Percentiles rank a stretch among this genome's conserved stretches.
Conservation (phyloP, 2,329 filamentous ascomycete genomes). For the Aquanectria penicillioides region DNA sequence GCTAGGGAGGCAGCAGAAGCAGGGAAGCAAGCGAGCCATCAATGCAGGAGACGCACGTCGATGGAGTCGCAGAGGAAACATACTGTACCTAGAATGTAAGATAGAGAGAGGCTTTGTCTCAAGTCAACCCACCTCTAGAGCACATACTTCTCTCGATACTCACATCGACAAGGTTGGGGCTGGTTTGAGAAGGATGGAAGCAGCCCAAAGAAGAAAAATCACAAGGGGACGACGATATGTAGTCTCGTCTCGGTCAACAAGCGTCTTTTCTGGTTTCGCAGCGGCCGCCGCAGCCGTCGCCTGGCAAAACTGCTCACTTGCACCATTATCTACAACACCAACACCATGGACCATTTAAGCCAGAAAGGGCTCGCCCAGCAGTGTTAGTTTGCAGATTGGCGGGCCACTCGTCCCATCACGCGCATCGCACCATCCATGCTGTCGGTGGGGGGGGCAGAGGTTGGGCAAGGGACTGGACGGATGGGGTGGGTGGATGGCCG, state of each 20-base stretch:
- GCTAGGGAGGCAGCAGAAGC: constrained; percentile 5
- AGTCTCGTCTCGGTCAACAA: neutral
- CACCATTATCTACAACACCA: constrained; percentile 1
- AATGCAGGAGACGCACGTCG: constrained; percentile 16
- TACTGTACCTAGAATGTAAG: too few relatives aligned
- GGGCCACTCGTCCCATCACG: constrained; percentile 12
- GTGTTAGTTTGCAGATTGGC: constrained; percentile 17
- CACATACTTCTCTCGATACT: too few relatives aligned
- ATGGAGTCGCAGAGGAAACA: constrained; percentile 4
- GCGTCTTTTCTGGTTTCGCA: neutral
- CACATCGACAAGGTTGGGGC: too few relatives aligned
- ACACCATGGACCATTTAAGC: constrained; percentile 2
- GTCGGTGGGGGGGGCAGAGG: neutral
- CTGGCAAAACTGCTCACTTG: neutral
- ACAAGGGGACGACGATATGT: too few relatives aligned
- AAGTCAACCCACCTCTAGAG: too few relatives aligned
- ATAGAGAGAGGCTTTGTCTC: too few relatives aligned
- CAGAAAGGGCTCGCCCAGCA: constrained; percentile 1
- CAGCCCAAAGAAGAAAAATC: too few relatives aligned
- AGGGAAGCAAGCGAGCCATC: constrained; percentile 4
- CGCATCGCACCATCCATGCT: neutral
- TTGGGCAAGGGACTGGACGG: neutral
- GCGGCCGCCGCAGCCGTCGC: constrained; percentile 7
- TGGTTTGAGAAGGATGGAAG: too few relatives aligned
- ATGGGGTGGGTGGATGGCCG: neutral